Evolutionary conservation across 192 early-diverging fungal species (phyloP), one percentile per base, ranked within the genome.

Genomic region (Coemansia guatemalensis): DNA sequence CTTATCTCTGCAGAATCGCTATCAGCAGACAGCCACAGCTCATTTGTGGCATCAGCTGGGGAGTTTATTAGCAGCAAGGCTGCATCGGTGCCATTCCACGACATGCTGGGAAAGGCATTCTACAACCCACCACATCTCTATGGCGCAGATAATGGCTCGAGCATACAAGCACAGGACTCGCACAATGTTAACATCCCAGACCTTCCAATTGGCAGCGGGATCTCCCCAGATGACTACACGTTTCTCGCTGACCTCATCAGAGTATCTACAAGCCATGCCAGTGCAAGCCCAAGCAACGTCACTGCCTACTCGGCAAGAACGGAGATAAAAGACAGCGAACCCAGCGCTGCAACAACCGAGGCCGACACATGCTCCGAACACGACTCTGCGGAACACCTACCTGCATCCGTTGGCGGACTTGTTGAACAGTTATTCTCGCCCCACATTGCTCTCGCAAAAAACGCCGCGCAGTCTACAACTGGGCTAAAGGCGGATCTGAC

Each of bases 191-290:
- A 48, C 26, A 61, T 55, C 47, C 53, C 62, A 5, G 48, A 17
- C 24, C 51, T 61, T 33, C 39, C 29, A 8, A 22, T 61, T 26
- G 53, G 48, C 5, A 33, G 27, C 44, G 60, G 35, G 12, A 62
- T 62, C 22, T 14, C 51, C 23, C 11, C 60, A 2, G 33, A 58
- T 25, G 69, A 71, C 48, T 68, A 68, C 26, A 62, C 48, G 7
- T 65, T 77, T 29, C 62, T 77, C 14, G 65, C 65, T 17, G 58
- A 71, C 24, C 69, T 77, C 27, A 71, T 77, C 22, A 44, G 60
- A n/a, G 50, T 33, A 8, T 30, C 60, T 3, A 24, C 66, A 2
- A 49, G 54, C 24, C 44, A 30, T 30, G 35, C n/a, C 21, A 58
- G 33, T 20, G 29, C 47, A 44, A 67, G 49, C 33, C 21, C 32